Percentiles rank a stretch among this genome's conserved stretches.
These are phyloP conservation scores for Ramaria rubella DNA, from an alignment of 768 basidiomycete genomes.

Conservation along the genomic window DNA sequence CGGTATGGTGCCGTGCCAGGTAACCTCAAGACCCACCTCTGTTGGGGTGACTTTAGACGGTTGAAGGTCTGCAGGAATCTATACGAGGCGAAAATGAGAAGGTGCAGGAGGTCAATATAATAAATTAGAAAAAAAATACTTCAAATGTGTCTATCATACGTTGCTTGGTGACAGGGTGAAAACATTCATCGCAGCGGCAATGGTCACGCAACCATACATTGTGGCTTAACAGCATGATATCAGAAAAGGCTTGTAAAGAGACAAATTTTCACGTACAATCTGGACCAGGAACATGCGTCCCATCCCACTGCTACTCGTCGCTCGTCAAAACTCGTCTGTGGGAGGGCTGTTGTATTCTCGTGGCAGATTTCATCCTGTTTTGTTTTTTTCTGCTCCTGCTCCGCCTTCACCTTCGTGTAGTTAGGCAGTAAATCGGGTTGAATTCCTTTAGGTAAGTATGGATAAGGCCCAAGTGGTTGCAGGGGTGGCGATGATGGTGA, in stretches of 20 bases:
- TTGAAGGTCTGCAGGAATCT: constrained; percentile 75
- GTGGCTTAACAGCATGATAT: constrained; percentile 41
- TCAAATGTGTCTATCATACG: constrained; percentile 82
- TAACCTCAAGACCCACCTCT: constrained; percentile 60
- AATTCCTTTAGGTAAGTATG: neutral
- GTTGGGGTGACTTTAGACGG: constrained; percentile 54
- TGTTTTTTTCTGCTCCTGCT: neutral
- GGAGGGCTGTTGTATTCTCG: neutral
- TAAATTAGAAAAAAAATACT: constrained; percentile 32
- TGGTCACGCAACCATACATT: constrained; percentile 91
- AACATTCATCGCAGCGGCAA: constrained; percentile 82
- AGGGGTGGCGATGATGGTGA: neutral
- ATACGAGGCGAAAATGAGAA: neutral
- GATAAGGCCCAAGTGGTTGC: neutral
- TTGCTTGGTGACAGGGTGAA: constrained; percentile 85
- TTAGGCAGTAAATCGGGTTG: neutral
- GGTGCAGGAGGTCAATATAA: neutral
- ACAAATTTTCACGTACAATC: constrained; percentile 51
- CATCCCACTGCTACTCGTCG: constrained; percentile 64
- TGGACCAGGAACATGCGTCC: constrained; percentile 64
- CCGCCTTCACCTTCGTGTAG: neutral
- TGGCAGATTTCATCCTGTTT: neutral
- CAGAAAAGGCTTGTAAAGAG: neutral
- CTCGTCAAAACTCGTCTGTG: constrained; percentile 34
- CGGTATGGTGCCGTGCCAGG: constrained; percentile 43